Evolutionary conservation across 805 yeast genomes (phyloP), one percentile per base, ranked within the genome.

Genomic region (Torulaspora quercuum): DNA sequence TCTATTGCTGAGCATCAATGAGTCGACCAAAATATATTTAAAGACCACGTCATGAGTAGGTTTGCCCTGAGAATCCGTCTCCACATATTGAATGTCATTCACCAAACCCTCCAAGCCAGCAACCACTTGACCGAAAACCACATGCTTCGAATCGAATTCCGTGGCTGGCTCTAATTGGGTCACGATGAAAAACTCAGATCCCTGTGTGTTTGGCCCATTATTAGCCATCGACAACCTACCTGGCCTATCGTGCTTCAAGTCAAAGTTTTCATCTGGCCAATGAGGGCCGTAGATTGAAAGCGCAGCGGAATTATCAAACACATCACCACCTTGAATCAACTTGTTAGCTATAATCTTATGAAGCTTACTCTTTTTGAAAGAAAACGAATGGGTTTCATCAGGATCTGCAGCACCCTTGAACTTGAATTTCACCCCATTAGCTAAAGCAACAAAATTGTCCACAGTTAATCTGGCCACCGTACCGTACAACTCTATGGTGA

Each of bases 301-400:
- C 9, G 96, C 95, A 16, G 94, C 95, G 37, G 75, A 69, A 10
- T 90, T 89, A 16, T 70, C 72, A 47, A 82, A 79, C 57, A 81
- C 79, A 61, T 86, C 90, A 45, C 96, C 96, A 40, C 95, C 95
- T 65, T 85, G 95, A 49, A 88, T 73, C 82, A 85, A 78, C 59
- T 83, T 84, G 39, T 72, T 71, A 28, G 76, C 70, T 45, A 83
- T 80, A 33, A 87, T 77, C 43, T 89, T 73, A 64, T 83, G 92
- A 73, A 87, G 82, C 12, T 68, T 61, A 4, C 86, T 73, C 44
- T 71, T 72, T 49, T 69, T 66, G 67, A 81, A 85, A 3, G 74
- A 66, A 11, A 57, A 37, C 5, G 45, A 52, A 19, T 49, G 35
- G 3, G 49, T 44, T 15, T 54, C 48, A 3, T 50, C 48, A 21